Percentiles rank a stretch among this genome's conserved stretches.
These are phyloP conservation scores for Russula abietina DNA, from an alignment of 768 basidiomycete genomes.

Conservation along the genomic window DNA sequence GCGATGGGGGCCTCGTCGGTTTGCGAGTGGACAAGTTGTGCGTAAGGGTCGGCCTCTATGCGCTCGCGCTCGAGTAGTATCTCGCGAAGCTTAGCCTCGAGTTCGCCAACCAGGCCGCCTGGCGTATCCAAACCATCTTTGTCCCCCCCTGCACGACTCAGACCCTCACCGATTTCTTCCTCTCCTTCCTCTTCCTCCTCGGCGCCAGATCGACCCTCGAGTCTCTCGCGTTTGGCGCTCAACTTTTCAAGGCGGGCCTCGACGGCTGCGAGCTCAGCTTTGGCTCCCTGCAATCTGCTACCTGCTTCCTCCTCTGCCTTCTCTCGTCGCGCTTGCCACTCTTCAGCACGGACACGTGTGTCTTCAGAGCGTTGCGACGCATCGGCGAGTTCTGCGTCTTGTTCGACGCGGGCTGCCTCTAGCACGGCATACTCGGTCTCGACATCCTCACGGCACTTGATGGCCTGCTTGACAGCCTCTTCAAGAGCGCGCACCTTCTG, in stretches of 20 bases:
- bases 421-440: conserved; percentile 38
- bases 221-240: conserved; percentile 55
- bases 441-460: conserved; percentile 42
- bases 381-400: conserved; percentile 17
- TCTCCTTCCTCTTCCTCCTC: background rate
- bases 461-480: conserved; percentile 76
- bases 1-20: background rate
- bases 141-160: background rate
- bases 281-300: conserved; percentile 35
- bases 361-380: conserved; percentile 31
- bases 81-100: conserved; percentile 60
- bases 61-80: conserved; percentile 56
- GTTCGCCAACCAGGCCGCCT: conserved; percentile 48
- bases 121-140: background rate
- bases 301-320: conserved; percentile 44
- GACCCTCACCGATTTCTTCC: background rate
- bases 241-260: conserved; percentile 57
- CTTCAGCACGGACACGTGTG: conserved; percentile 14
- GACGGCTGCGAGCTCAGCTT: conserved; percentile 38
- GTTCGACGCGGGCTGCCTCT: conserved; percentile 31
- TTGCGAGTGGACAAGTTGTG: conserved; percentile 24
- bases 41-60: conserved; percentile 32
- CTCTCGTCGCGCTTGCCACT: conserved; percentile 15
- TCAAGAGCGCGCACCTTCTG: conserved; percentile 86
- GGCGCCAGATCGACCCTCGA: conserved; percentile 39